Evolutionary conservation across 805 yeast genomes (phyloP).

Genomic region (Spathaspora girioi): DNA sequence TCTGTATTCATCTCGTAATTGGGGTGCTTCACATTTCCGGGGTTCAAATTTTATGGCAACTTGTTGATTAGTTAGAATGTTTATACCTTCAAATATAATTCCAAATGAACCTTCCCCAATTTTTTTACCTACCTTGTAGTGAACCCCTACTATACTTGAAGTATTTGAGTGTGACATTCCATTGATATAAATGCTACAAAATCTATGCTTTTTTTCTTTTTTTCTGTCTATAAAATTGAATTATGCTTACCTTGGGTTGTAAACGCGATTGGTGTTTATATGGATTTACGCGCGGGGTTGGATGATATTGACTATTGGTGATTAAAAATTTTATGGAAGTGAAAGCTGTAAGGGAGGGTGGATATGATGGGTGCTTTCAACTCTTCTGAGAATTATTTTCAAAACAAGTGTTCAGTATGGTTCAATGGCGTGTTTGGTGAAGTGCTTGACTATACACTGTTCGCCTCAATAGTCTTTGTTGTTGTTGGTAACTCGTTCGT

Average conservation of each 20-base stretch:
- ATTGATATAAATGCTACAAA: slow-evolving; percentile 4
- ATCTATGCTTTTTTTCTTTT: not conserved
- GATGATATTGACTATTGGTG: too few species aligned
- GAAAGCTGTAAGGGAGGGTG: too few species aligned
- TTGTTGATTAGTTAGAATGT: slow-evolving; percentile 83
- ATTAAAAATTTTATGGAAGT: too few species aligned
- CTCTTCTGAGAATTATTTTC: too few species aligned
- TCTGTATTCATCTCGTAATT: slow-evolving; percentile 91
- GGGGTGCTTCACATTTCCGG: slow-evolving; percentile 95
- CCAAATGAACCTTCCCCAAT: slow-evolving; percentile 99
- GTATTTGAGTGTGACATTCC: slow-evolving; percentile 38
- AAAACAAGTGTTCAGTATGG: too few species aligned
- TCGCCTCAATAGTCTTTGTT: too few species aligned
- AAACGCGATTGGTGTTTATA: too few species aligned
- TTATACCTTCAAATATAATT: slow-evolving; percentile 92
- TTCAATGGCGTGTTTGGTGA: too few species aligned
- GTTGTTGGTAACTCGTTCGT: too few species aligned
- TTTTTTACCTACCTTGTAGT: slow-evolving; percentile 94
- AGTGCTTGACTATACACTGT: too few species aligned
- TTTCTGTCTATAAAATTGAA: not conserved
- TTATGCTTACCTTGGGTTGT: not conserved
- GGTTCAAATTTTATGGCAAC: slow-evolving; percentile 98
- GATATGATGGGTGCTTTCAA: too few species aligned
- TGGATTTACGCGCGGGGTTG: too few species aligned
- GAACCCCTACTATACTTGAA: slow-evolving; percentile 79